Evolutionary conservation across 768 basidiomycete genomes (phyloP), one percentile per base, ranked within the genome.

Genomic region (Omphalotus guepiniiformis): DNA sequence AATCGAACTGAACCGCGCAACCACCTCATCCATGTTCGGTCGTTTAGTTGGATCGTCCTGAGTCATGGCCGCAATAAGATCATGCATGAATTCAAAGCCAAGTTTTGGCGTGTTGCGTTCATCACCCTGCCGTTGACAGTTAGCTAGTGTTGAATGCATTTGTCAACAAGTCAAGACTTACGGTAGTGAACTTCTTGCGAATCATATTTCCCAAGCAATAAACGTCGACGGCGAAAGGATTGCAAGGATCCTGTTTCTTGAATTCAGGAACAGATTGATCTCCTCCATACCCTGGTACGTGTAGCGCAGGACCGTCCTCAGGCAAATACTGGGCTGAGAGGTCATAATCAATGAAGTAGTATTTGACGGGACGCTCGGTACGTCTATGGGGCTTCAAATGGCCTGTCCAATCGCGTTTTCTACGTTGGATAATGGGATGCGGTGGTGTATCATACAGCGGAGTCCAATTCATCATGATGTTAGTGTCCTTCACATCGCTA

Each of bases 191-290:
- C 9, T 42, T 42, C n/a, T 35, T 29, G 19, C 48, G 18, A 6
- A 73, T 59, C 6, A 66, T 19, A 35, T 74, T 74, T 0, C 73
- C 74, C 0, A 76, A 50, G 27, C 67, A 67, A 48, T 72, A 77
- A 3, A 77, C 57, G 26, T 77, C 76, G 0, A 67, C 67, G 0
- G 66, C 56, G 36, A 76, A 78, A 0, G 72, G 70, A 47, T 76
- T 53, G 8, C 61, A 55, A 0, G 58, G 61, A 0, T 49, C 26
- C 0, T 49, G 26, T 6, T 45, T 53, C 8, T 54, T 19, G 38
- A 64, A 67, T 38, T 75, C 73, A 1, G 74, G 73, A 0, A 64
- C 66, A 1, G 67, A 56, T 42, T 64, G 65, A 54, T 80, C 75
- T 2, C 67, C 73, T 1, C 73, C 76, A 8, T 53, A 52, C 1